Base-by-base conservation (phyloP, 179 eudicot species). In the Silene noctiflora region DNA sequence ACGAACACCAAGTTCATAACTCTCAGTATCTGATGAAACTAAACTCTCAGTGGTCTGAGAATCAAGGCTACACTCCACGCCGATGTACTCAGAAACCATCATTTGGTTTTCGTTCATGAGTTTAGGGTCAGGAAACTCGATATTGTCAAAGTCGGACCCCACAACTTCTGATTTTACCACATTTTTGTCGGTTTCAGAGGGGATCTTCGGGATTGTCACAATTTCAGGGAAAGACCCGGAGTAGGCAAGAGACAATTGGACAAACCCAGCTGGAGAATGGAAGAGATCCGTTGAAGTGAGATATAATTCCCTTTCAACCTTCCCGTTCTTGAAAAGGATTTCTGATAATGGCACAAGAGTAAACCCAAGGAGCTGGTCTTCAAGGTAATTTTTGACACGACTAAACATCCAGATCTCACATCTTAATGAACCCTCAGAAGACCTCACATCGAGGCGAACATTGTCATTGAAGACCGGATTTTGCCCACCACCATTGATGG, bases 371-470 rank as follows among this genome's bases (percentile, higher is more conserved):
- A 93, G 86, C 82, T 95, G 99, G 53, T 95, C 99, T 73, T 91
- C 96, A 3, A 93, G 92, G 83, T 95, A 95, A 73, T 93, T 95
- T 73, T 84, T 86, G 67, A 95, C 97, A 78, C 99, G 84, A 76
- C 99, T 95, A 71, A 95, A 85, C 99, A 95, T 95, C 95, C 92
- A 95, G 67, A 95, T 79, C 85, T 93, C 99, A 69, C 99, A 95
- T 80, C 93, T 95, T 53, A 95, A 87, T 19, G 96, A 93, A 19
- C 87, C 77, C 25, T 90, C 90, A 0, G 86, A 64, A 3, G 87
- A 87, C 33, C 81, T 85, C 27, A 95, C 91, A 70, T 82, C 78
- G 22, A 95, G 83, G 17, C 72, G 80, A 24, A 95, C 82, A 59
- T 71, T 88, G 69, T 95, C 88, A 33, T 95, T 89, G 73, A 95